phyloP scores from a whole-genome alignment of 495 filamentous ascomycete genomes.

The Aspergillus cavernicola region DNA sequence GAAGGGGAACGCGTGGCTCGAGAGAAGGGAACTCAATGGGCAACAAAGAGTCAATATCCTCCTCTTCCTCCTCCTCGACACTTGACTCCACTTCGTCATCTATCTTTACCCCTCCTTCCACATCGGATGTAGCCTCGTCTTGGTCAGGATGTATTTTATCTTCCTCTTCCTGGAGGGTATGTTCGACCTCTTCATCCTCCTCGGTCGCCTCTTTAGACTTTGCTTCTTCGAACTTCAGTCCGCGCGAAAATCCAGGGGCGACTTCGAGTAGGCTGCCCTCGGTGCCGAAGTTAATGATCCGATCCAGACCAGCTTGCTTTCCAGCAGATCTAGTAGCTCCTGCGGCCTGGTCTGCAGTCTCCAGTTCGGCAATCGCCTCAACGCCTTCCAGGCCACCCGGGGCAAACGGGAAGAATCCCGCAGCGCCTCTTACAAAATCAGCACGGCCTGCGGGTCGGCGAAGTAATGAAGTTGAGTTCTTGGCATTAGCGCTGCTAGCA shows the following conservation, averaged over 20 bases:
- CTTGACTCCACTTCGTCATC: slow-evolving; percentile 51
- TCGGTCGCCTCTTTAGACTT: slow-evolving; percentile 51
- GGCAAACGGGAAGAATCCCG: slow-evolving; percentile 93
- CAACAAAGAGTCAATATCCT: slow-evolving; percentile 87
- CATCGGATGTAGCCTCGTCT: slow-evolving; percentile 26
- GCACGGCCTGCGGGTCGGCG: slow-evolving; percentile 83
- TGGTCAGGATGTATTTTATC: slow-evolving; percentile 31
- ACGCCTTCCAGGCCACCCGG: slow-evolving; percentile 88
- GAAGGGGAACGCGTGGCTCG: slow-evolving; percentile 76
- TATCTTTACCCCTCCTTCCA: slow-evolving; percentile 41
- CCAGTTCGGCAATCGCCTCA: slow-evolving; percentile 72
- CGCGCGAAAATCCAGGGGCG: slow-evolving; percentile 78
- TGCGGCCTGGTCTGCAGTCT: slow-evolving; percentile 54
- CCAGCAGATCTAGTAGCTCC: slow-evolving; percentile 42
- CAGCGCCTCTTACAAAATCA: slow-evolving; percentile 92
- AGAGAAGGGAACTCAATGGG: slow-evolving; percentile 91
- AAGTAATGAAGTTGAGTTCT: slow-evolving; percentile 89
- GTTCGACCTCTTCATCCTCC: slow-evolving; percentile 67
- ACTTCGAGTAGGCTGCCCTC: slow-evolving; percentile 77
- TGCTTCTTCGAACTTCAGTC: slow-evolving; percentile 68
- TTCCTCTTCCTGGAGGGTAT: slow-evolving; percentile 68
- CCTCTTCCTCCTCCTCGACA: slow-evolving; percentile 45
- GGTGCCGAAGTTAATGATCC: slow-evolving; percentile 74
- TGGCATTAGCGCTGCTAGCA: slow-evolving; percentile 84
- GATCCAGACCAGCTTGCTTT: slow-evolving; percentile 54